These are phyloP conservation scores for Domatiomyces catenatus DNA, from an alignment of 2,329 filamentous ascomycete genomes.

Conservation along the genomic window DNA sequence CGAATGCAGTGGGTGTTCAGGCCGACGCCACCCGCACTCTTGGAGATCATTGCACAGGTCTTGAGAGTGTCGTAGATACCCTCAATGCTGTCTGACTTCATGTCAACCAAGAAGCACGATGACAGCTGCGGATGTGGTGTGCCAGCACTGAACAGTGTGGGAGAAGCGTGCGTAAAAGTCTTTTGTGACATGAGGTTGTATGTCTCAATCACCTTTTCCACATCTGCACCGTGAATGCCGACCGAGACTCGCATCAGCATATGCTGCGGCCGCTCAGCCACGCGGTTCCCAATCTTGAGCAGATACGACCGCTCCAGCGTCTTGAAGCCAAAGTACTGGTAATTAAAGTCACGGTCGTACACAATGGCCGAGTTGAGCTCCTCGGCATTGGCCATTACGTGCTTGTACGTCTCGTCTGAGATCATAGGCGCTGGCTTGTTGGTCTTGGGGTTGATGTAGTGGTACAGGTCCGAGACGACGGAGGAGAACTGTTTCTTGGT, in stretches of 20 bases:
- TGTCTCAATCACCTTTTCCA: constrained; percentile 89
- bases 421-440: constrained; percentile 79
- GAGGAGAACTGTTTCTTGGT: constrained; percentile 99
- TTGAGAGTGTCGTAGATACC: constrained; percentile 98
- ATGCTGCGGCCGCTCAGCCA: constrained; percentile 93
- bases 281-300: constrained; percentile 85
- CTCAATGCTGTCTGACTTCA: constrained; percentile 99
- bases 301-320: constrained; percentile 96
- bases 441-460: constrained; percentile 95
- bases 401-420: constrained; percentile 75
- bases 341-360: constrained; percentile 99
- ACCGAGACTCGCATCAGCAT: constrained; percentile 99
- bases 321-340: constrained; percentile 99
- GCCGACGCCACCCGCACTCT: constrained; percentile 96
- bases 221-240: constrained; percentile 86
- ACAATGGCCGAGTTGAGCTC: constrained; percentile 98
- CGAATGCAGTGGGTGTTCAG: constrained; percentile 94
- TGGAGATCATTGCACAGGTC: constrained; percentile 99
- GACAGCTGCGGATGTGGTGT: constrained; percentile 89
- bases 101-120: constrained; percentile 97
- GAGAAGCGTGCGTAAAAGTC: constrained; percentile 95
- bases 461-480: constrained; percentile 81
- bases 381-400: constrained; percentile 87
- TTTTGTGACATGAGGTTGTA: constrained; percentile 99
- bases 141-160: constrained; percentile 94